phyloP scores from a whole-genome alignment of 2,329 filamentous ascomycete genomes.

The Neonectria magnoliae region DNA sequence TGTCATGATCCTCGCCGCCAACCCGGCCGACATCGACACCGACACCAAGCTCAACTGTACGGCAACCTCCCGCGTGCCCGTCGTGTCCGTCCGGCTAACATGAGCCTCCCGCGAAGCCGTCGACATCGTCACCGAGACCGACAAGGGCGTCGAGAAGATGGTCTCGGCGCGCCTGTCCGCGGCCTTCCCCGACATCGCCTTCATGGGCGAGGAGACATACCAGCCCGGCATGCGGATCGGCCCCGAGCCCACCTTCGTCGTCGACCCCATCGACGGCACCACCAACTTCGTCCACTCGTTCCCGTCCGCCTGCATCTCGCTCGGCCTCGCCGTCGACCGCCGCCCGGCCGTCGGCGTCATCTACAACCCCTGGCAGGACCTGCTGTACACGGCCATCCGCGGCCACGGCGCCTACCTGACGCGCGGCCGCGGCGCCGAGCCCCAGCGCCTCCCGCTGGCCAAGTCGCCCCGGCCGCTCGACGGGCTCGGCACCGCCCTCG shows the following conservation, averaged over 20 bases:
- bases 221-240: conserved; percentile 71
- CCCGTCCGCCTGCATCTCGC: conserved; percentile 79
- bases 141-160: conserved; percentile 72
- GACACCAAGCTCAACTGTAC: conserved; percentile 74
- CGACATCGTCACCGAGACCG: conserved; percentile 75
- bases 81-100: conserved; percentile 9
- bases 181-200: conserved; percentile 66
- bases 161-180: conserved; percentile 62
- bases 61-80: conserved; percentile 36
- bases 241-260: conserved; percentile 77
- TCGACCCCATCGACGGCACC: conserved; percentile 83
- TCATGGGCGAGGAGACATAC: conserved; percentile 83
- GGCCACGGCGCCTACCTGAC: conserved; percentile 73
- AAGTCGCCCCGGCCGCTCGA: conserved; percentile 64
- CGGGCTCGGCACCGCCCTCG: conserved; percentile 70
- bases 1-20: conserved; percentile 69
- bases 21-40: conserved; percentile 65
- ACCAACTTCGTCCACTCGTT: conserved; percentile 85
- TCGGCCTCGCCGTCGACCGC: conserved; percentile 74
- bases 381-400: conserved; percentile 74
- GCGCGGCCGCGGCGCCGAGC: conserved; percentile 52
- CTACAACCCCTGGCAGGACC: conserved; percentile 80
- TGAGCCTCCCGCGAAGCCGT: conserved; percentile 59
- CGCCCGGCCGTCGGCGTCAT: conserved; percentile 76
- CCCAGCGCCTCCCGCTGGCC: conserved; percentile 53